These are phyloP conservation scores for Piromyces sp. DNA, from an alignment of 192 early-diverging fungal species.

Conservation along the genomic window DNA sequence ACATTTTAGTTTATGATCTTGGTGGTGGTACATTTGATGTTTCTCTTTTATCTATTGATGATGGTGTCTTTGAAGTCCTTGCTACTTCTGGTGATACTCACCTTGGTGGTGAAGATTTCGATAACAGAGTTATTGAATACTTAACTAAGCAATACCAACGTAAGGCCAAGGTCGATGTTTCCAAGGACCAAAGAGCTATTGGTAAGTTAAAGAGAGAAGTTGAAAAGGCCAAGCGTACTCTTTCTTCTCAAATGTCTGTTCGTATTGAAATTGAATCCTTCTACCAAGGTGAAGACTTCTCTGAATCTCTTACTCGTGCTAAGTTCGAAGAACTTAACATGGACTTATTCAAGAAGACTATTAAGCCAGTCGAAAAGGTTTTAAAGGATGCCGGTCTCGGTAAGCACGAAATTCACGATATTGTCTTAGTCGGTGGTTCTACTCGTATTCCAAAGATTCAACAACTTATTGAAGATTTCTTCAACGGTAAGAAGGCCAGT, in stretches of 20 bases:
- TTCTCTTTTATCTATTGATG: slow-evolving; percentile 84
- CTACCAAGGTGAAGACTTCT: slow-evolving; percentile 70
- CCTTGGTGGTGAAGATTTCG: slow-evolving; percentile 91
- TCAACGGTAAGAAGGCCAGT: slow-evolving; percentile 88
- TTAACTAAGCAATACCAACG: slow-evolving; percentile 85
- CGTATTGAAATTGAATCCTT: slow-evolving; percentile 87
- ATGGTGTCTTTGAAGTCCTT: slow-evolving; percentile 91
- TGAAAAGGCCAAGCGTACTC: slow-evolving; percentile 91
- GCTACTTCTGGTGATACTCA: slow-evolving; percentile 87
- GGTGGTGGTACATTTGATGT: slow-evolving; percentile 98
- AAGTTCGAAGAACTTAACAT: slow-evolving; percentile 93
- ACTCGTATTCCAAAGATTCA: slow-evolving; percentile 97
- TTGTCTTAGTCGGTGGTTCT: slow-evolving; percentile 95
- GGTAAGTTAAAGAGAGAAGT: slow-evolving; percentile 86
- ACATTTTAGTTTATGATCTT: slow-evolving; percentile 90
- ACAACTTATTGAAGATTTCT: slow-evolving; percentile 79
- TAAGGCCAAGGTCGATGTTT: slow-evolving; percentile 65
- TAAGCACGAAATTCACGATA: slow-evolving; percentile 81
- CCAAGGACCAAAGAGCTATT: slow-evolving; percentile 74
- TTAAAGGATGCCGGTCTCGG: slow-evolving; percentile 72
- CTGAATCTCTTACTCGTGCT: slow-evolving; percentile 84
- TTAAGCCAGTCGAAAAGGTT: slow-evolving; percentile 85
- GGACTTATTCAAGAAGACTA: slow-evolving; percentile 80
- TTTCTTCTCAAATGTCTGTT: slow-evolving; percentile 83
- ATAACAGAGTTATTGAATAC: slow-evolving; percentile 85